Base-by-base conservation (phyloP, 202 grass and related monocot genomes). In the Elaeis oleifera region DNA sequence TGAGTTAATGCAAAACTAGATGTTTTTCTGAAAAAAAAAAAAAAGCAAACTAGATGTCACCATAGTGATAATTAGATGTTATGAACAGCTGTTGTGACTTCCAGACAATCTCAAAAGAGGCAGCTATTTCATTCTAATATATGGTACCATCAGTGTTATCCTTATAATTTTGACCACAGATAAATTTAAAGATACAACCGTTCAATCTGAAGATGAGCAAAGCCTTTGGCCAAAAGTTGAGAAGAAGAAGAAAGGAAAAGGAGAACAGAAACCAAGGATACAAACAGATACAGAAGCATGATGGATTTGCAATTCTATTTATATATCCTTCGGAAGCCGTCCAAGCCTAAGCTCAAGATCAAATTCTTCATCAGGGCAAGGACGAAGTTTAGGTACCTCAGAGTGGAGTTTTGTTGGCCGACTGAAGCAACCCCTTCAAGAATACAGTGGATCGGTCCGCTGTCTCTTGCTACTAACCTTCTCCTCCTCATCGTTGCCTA, bases 311-410 rank as follows among this genome's bases (percentile, higher is more conserved):
- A 36, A 22, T 19, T 65, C 49, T 51, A 65, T 49, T 51, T 26
- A 20, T 20, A 20, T 20, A 51, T 24, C 44, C 21, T 65, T 51
- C 2, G 62, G 22, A 23, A 22, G 4, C 51, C 51, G 44, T 51
- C 62, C 44, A 4, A 65, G 62, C 62, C 62, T 65, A 18, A 65
- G 62, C 15, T 65, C 62, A n/a, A 65, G 62, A 51, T 65, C 49
- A 2, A 65, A 17, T 49, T 51, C 62, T 25, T 65, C 22, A 25
- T 6, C 13, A 27, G 48, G 21, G 19, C 25, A 23, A 17, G 8
- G 22, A 17, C 21, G 4, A 23, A 26, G 6, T 23, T 44, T 63
- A 16, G 23, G 60, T 50, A 26, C 8, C 20, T 65, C 48, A 6
- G 16, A 15, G 18, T 24, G 11, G 18, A 18, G 18, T 49, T 21